These are phyloP conservation scores for Eimeria zaria DNA, from an alignment of 169 alveolate genomes.

Conservation along the genomic window DNA sequence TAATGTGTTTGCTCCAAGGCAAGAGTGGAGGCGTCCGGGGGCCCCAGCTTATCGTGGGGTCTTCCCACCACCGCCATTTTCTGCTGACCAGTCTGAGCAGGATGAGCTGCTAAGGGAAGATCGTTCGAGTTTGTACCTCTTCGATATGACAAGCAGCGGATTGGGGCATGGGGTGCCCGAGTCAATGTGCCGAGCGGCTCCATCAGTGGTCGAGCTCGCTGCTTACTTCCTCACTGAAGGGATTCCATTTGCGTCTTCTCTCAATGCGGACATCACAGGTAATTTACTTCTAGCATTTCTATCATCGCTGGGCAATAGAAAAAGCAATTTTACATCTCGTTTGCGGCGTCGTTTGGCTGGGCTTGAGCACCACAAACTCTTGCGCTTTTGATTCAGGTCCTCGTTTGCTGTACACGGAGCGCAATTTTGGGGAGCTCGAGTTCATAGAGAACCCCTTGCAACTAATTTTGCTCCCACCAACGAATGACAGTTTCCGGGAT, in stretches of 20 bases:
- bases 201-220: slow-evolving; percentile 73
- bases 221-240: slow-evolving; percentile 64
- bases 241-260: slow-evolving; percentile 65
- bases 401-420: slow-evolving; percentile 79
- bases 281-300: not conserved
- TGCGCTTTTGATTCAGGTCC: slow-evolving; percentile 40
- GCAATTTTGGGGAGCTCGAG: slow-evolving; percentile 80
- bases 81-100: slow-evolving; percentile 14
- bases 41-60: slow-evolving; percentile 67
- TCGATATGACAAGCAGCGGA: slow-evolving; percentile 74
- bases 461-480: slow-evolving; percentile 15
- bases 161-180: slow-evolving; percentile 72
- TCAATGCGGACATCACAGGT: slow-evolving; percentile 73
- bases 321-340: not conserved
- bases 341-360: not conserved
- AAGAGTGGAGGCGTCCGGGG: slow-evolving; percentile 73
- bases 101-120: slow-evolving; percentile 14
- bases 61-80: slow-evolving; percentile 71
- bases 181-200: slow-evolving; percentile 72
- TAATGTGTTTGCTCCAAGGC: slow-evolving; percentile 66
- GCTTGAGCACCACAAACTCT: not conserved
- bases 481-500: not conserved
- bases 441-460: slow-evolving; percentile 74
- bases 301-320: not conserved
- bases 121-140: slow-evolving; percentile 30